phyloP scores from a whole-genome alignment of 169 alveolate genomes.

The Plasmodium inui region DNA sequence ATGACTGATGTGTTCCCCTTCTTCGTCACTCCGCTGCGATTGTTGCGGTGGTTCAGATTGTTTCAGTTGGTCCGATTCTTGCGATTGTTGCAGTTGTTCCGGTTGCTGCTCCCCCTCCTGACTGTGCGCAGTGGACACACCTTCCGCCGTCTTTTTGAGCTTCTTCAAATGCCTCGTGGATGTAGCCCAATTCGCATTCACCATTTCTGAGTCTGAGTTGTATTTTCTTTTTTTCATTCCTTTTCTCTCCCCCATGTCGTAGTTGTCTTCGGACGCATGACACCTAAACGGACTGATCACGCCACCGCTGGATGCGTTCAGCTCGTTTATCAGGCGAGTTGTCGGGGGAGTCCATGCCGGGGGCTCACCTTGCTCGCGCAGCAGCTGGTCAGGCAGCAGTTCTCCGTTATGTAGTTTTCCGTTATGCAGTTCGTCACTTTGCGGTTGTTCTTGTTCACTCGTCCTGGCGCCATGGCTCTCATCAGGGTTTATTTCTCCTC shows the following conservation, averaged over 20 bases:
- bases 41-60: neutral
- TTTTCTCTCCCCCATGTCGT: neutral
- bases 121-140: neutral
- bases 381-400: neutral
- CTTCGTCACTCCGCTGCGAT: neutral
- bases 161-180: neutral
- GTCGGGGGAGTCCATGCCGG: neutral
- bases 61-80: neutral
- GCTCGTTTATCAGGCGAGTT: neutral
- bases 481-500: neutral
- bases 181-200: neutral
- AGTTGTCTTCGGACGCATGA: constrained; percentile 11
- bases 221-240: constrained; percentile 43
- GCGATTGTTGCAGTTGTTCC: neutral
- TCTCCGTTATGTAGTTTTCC: neutral
- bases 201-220: constrained; percentile 41
- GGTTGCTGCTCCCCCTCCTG: neutral
- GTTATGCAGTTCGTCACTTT: neutral
- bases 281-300: neutral
- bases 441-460: neutral
- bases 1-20: neutral
- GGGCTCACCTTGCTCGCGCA: neutral
- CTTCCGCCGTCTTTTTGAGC: neutral
- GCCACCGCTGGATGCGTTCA: neutral
- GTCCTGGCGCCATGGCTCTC: neutral